Evolutionary conservation across 306 rosid species (phyloP).

Genomic region (Citrullus amarus): DNA sequence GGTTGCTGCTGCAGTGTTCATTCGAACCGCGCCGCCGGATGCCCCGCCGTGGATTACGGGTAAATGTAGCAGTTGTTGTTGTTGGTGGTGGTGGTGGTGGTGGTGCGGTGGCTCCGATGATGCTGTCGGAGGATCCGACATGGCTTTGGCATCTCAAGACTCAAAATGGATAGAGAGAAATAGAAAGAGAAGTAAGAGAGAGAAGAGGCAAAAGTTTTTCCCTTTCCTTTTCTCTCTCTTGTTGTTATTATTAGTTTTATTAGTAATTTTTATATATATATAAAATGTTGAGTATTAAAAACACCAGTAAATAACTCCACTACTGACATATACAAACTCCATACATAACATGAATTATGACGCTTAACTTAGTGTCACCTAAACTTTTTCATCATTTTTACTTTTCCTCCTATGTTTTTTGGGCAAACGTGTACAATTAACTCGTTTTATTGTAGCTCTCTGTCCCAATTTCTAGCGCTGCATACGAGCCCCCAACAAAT

Average conservation of each 20-base stretch:
- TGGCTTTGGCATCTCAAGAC: constrained; percentile 22
- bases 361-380: too few relatives aligned
- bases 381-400: too few relatives aligned
- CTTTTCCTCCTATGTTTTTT: too few relatives aligned
- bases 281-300: not conserved
- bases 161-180: constrained; percentile 1
- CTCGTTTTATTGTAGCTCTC: too few relatives aligned
- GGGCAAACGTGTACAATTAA: too few relatives aligned
- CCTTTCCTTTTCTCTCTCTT: not conserved
- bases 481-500: too few relatives aligned
- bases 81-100: constrained; percentile 20
- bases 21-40: not conserved
- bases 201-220: not conserved
- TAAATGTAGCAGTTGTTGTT: constrained; percentile 7
- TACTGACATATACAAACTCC: too few relatives aligned
- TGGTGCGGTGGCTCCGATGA: constrained; percentile 22
- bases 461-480: too few relatives aligned
- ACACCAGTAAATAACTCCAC: not conserved
- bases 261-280: not conserved
- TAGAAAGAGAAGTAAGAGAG: not conserved
- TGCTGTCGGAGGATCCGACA: constrained; percentile 59
- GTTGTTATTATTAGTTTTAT: not conserved
- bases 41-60: constrained; percentile 4
- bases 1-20: constrained; percentile 7
- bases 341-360: too few relatives aligned